Evolutionary conservation across 495 filamentous ascomycete species (phyloP), one percentile per base, ranked within the genome.

Genomic region (Penicillium cataractarum): DNA sequence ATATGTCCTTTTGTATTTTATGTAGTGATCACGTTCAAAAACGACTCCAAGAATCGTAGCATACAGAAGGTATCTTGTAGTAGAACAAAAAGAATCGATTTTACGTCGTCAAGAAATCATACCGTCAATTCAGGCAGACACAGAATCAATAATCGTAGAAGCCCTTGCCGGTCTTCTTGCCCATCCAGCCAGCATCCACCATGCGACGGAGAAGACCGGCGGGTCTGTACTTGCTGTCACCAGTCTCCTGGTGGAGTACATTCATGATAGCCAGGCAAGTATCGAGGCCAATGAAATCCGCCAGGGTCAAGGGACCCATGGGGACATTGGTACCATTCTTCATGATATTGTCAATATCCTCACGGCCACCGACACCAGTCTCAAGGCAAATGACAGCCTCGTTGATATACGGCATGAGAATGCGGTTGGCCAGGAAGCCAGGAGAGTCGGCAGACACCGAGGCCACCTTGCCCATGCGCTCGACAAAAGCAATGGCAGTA

Each of bases 351-450:
- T 99, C 95, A 61, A 99, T 98, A 65, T 93, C 89, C 60, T 97
- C 92, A 58, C 89, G 89, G 57, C 80, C 80, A 17, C 96, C 95
- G 2, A 99, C 86, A 2, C 91, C 91, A 1, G 95, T 98, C 74
- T 99, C 95, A 7, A 99, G 80, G 76, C 95, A 99, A 61, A 97
- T 97, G 39, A 99, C 82, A 3, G 95, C 95, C 79, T 99, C 95
- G 74, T 99, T 99, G 79, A 99, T 97, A 73, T 99, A 99, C 0
- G 95, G 95, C 95, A 99, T 97, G 64, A 99, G 79, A 54, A 99
- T 98, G 12, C 95, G 83, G 69, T 99, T 99, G 17, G 95, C 96
- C 3, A 99, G 79, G 80, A 99, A 99, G 2, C 95, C 95, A 1
- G 95, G 95, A 1, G 90, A 86, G 73, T 99, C 95, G 48, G 89